Evolutionary conservation across 192 early-diverging fungal species (phyloP).

Genomic region (Chytriomyces confervae): DNA sequence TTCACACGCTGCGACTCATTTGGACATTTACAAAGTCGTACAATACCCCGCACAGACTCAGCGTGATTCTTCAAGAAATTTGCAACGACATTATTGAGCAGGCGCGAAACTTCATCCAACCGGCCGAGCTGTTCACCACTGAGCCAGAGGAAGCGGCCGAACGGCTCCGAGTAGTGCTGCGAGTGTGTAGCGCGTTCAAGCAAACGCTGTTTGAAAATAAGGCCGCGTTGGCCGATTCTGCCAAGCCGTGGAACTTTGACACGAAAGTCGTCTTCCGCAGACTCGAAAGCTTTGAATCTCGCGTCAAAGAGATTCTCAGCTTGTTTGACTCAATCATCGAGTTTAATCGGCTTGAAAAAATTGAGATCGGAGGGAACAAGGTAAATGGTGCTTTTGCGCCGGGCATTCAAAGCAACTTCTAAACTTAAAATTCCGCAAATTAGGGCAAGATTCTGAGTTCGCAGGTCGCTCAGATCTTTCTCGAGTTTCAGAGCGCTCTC

Average conservation of each 20-base stretch:
- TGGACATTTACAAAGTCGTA: constrained; percentile 65
- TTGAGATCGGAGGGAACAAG: constrained; percentile 75
- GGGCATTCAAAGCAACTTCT: constrained; percentile 11
- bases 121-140: constrained; percentile 61
- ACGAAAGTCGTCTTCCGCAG: constrained; percentile 63
- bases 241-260: constrained; percentile 68
- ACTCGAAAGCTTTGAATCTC: constrained; percentile 59
- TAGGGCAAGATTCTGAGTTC: constrained; percentile 71
- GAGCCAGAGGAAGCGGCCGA: constrained; percentile 72
- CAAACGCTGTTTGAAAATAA: constrained; percentile 58
- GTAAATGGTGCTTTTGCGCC: constrained; percentile 25
- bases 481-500: constrained; percentile 61
- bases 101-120: constrained; percentile 62
- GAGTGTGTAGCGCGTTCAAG: constrained; percentile 61
- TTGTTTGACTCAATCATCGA: constrained; percentile 75
- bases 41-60: constrained; percentile 65
- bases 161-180: constrained; percentile 52
- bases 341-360: constrained; percentile 71
- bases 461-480: constrained; percentile 67
- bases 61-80: constrained; percentile 66
- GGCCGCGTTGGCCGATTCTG: constrained; percentile 46
- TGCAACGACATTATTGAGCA: constrained; percentile 73
- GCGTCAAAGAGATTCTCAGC: constrained; percentile 60
- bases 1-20: constrained; percentile 61
- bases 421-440: background rate